Base-by-base conservation (phyloP, 306 rosid species). In the Benincasa hispida region DNA sequence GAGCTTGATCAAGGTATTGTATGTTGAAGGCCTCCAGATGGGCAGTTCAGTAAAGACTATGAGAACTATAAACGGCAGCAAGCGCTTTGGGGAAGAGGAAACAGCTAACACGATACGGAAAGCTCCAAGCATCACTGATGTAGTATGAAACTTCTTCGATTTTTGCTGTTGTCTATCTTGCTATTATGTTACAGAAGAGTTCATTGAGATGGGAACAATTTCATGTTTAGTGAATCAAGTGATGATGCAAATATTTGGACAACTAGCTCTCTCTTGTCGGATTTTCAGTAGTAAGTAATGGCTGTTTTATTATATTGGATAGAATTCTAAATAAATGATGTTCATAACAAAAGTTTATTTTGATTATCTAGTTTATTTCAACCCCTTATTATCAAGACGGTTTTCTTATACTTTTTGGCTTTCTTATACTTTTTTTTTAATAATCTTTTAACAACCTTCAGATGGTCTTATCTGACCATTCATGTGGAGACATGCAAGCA, bases 21-120 rank as follows among this genome's bases (percentile, higher is more conserved):
- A 89, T 63, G 28, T 90, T 56, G 98, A 89, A 89, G 90, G 85
- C 35, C 75, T 89, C 81, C 90, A 85, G 76, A 79, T 75, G 8
- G 76, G 82, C 28, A 87, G 84, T 53, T 85, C 90, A 42, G 83
- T 41, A 34, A 45, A 79, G 35, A 87, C 41, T 4, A 39, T 39
- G 0, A 74, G 75, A 70, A 34, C 76, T 21, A 39, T 30, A 74
- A 68, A 42, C 18, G 57, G 62, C 17, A 65, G 63, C 67, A 77
- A 74, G 54, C 54, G 10, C 59, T 72, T 48, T n/a, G 79, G 68
- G 61, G 77, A 80, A 22, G 58, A 2, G 41, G 76, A 83, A 76
- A 78, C 57, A 65, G 25, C 11, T 27, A 74, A 66, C 76, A 62
- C 34, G 15, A 76, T 22, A 27, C 56, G 28, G 47, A 9, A 54